Evolutionary conservation across 2,329 filamentous ascomycete species (phyloP).

Genomic region (Bipolaris gigantea): DNA sequence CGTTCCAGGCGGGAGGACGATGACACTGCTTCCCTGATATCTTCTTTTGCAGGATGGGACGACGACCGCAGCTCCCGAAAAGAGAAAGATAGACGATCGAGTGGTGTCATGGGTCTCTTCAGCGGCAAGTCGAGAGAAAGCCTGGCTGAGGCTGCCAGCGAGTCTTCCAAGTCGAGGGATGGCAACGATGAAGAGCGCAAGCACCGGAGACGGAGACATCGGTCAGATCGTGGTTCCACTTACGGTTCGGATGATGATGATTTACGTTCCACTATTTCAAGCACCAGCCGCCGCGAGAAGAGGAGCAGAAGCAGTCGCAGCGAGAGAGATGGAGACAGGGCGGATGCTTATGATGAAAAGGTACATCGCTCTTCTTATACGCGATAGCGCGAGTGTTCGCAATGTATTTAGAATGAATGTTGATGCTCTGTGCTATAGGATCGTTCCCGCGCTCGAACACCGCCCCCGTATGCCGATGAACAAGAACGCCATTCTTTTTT

Average conservation of each 20-base stretch:
- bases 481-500: slow-evolving; percentile 61
- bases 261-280: slow-evolving; percentile 39
- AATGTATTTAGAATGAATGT: slow-evolving; percentile 39
- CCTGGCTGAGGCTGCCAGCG: slow-evolving; percentile 36
- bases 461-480: slow-evolving; percentile 32
- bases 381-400: slow-evolving; percentile 28
- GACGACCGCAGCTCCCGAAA: slow-evolving; percentile 43
- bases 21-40: slow-evolving; percentile 47
- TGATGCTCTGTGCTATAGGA: slow-evolving; percentile 38
- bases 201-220: slow-evolving; percentile 51
- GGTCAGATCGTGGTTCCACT: slow-evolving; percentile 43
- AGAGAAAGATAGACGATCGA: slow-evolving; percentile 50
- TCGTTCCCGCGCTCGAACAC: slow-evolving; percentile 31
- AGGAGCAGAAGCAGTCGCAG: slow-evolving; percentile 46
- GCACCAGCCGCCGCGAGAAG: slow-evolving; percentile 46
- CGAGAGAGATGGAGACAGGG: slow-evolving; percentile 39
- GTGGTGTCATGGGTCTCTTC: slow-evolving; percentile 52
- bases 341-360: slow-evolving; percentile 41
- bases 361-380: slow-evolving; percentile 41
- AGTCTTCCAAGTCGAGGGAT: slow-evolving; percentile 38
- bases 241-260: slow-evolving; percentile 47
- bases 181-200: slow-evolving; percentile 47
- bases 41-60: slow-evolving; percentile 45
- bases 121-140: slow-evolving; percentile 50
- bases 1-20: slow-evolving; percentile 49